A percentile compares a stretch with the other conserved stretches of the same genome.
phyloP scores from a whole-genome alignment of 306 rosid species.

The Fragaria nilgerrensis region DNA sequence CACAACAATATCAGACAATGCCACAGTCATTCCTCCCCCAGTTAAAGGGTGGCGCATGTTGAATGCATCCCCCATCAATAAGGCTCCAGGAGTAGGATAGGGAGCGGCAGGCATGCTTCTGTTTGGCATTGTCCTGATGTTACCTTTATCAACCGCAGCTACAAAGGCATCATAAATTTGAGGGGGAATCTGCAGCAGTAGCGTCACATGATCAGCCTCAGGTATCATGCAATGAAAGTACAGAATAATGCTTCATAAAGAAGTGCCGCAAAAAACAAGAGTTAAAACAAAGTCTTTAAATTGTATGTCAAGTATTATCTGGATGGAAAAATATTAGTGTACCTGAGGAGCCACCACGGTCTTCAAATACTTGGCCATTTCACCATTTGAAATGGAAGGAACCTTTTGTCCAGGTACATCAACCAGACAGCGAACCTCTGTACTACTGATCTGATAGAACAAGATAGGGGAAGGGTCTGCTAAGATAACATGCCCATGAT shows the following conservation, averaged over 20 bases:
- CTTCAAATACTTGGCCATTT: conserved; percentile 85
- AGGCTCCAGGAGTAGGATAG: conserved; percentile 87
- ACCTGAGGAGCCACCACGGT: conserved; percentile 88
- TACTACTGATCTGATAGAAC: conserved; percentile 86
- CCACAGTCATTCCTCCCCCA: conserved; percentile 97
- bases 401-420: conserved; percentile 95
- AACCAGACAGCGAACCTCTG: conserved; percentile 93
- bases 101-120: conserved; percentile 98
- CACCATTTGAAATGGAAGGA: conserved; percentile 91
- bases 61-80: conserved; percentile 95
- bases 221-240: too few species aligned
- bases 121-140: conserved; percentile 90
- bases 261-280: too few species aligned
- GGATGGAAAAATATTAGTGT: neutral
- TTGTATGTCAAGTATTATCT: neutral
- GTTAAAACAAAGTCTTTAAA: neutral
- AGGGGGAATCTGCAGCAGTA: conserved; percentile 61
- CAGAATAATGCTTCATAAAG: too few species aligned
- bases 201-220: conserved; percentile 21
- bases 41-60: conserved; percentile 98
- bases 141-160: conserved; percentile 80
- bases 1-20: conserved; percentile 84
- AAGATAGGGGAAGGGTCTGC: conserved; percentile 95
- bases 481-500: conserved; percentile 82
- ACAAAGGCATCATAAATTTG: conserved; percentile 67